Base-by-base conservation (phyloP, 495 filamentous ascomycete species). In the Neurospora sp. region DNA sequence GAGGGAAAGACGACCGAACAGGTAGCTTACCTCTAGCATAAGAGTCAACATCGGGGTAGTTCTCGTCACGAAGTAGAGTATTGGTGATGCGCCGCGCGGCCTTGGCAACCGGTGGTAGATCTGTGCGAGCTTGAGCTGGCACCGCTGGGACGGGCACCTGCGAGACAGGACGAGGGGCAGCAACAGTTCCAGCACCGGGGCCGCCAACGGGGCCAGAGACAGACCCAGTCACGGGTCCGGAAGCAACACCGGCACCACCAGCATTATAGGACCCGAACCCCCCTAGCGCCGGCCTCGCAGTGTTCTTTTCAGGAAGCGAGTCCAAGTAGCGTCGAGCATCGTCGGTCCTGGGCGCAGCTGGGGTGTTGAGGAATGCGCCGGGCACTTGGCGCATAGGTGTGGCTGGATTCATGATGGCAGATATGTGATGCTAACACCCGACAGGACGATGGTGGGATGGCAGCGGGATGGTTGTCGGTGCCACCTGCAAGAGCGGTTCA, bases 21-120 rank as follows among this genome's bases (percentile, higher is more conserved):
- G 39, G 38, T 7, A 70, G 44, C 90, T 86, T 87, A 98, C 95
- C 94, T 79, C 89, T 90, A 76, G 96, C 86, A 82, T 97, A 97
- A 77, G 88, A 92, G 82, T 98, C 96, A 6, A 99, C 85, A 75
- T 96, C 93, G 10, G 94, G 94, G 79, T 93, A 98, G 77, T 90
- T 90, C 77, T 89, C 86, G 79, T 98, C 96, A 71, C 87, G 85
- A 40, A 84, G 81, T 35, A 98, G 82, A 16, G 90, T 89, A 76
- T 92, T 88, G 83, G 95, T 96, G 78, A 99, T 89, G n/a, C 91
- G 94, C 42, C 86, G 85, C 54, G 94, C 92, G 9, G 93, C 96
- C 77, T 94, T 92, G 72, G 92, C 89, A 73, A 96, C 86, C 2
- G 93, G 91, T 72, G 87, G 87, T 37, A 79, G 69, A 35, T 80